Conservation (phyloP, 805 yeast genomes). For the Pichia rugopelliculosa region DNA sequence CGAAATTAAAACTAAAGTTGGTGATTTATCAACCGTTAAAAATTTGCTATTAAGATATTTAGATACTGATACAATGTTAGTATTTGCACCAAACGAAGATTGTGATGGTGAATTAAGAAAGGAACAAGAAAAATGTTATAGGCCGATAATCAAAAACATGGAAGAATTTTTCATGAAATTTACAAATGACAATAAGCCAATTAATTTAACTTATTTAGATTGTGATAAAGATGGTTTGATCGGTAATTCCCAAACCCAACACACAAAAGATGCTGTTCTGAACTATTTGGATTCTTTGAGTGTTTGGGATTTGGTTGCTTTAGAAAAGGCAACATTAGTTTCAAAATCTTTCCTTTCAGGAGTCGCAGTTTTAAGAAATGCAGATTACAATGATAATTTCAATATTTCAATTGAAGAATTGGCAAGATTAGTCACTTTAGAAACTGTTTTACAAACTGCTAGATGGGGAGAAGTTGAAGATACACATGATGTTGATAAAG, state of each 20-base stretch:
- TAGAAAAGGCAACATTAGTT: slow-evolving; percentile 82
- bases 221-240: slow-evolving; percentile 74
- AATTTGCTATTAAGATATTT: slow-evolving; percentile 66
- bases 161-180: slow-evolving; percentile 48
- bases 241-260: slow-evolving; percentile 66
- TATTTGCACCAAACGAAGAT: slow-evolving; percentile 73
- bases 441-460: slow-evolving; percentile 74
- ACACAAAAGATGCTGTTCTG: slow-evolving; percentile 52
- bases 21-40: slow-evolving; percentile 51
- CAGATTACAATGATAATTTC: slow-evolving; percentile 20
- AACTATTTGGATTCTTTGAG: slow-evolving; percentile 59
- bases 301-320: slow-evolving; percentile 74
- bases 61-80: slow-evolving; percentile 90
- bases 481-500: slow-evolving; percentile 95
- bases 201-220: slow-evolving; percentile 57
- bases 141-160: slow-evolving; percentile 64
- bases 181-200: slow-evolving; percentile 22
- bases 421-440: slow-evolving; percentile 72
- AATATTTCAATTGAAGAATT: slow-evolving; percentile 56
- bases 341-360: slow-evolving; percentile 87
- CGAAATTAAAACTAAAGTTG: slow-evolving; percentile 53
- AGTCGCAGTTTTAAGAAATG: slow-evolving; percentile 51
- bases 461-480: slow-evolving; percentile 99
- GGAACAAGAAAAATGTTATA: slow-evolving; percentile 71
- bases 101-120: slow-evolving; percentile 75